Evolutionary conservation across 148 eudicot species (phyloP).

Genomic region (Rheum nobile): DNA sequence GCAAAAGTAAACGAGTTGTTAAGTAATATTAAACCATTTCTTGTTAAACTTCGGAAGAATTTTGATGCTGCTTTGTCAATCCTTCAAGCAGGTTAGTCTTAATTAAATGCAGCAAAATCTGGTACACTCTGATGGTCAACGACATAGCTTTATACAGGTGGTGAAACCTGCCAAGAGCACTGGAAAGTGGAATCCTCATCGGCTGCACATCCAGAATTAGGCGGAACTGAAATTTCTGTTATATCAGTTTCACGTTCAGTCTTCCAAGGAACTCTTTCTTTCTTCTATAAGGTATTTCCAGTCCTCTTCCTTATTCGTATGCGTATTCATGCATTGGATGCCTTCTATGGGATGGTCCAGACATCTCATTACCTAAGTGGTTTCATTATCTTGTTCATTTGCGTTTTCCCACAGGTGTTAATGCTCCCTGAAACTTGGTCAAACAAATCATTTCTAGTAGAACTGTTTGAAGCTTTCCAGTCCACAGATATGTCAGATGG

Average conservation of each 20-base stretch:
- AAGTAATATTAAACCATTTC: slow-evolving; percentile 25
- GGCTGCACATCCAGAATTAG: slow-evolving; percentile 35
- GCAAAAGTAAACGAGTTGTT: slow-evolving; percentile 26
- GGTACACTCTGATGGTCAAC: background rate
- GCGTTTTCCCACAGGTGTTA: slow-evolving; percentile 26
- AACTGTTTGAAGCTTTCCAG: slow-evolving; percentile 42
- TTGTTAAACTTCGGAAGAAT: slow-evolving; percentile 29
- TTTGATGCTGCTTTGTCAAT: slow-evolving; percentile 28
- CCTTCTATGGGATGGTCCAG: background rate
- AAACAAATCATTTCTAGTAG: slow-evolving; percentile 21
- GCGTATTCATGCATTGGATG: background rate
- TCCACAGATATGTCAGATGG: slow-evolving; percentile 23
- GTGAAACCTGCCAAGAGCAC: slow-evolving; percentile 39
- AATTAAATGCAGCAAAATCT: slow-evolving; percentile 10
- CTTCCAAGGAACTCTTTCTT: slow-evolving; percentile 33
- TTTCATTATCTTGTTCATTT: background rate
- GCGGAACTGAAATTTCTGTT: slow-evolving; percentile 18
- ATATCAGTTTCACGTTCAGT: slow-evolving; percentile 23
- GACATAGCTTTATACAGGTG: slow-evolving; percentile 18
- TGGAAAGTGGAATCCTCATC: slow-evolving; percentile 34
- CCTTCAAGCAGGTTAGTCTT: slow-evolving; percentile 28
- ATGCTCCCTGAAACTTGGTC: slow-evolving; percentile 27
- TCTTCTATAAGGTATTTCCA: slow-evolving; percentile 34
- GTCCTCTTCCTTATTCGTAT: background rate
- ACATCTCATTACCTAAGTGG: background rate